Base-by-base conservation (phyloP, 805 yeast genomes). In the Wickerhamomyces strasburgensis region DNA sequence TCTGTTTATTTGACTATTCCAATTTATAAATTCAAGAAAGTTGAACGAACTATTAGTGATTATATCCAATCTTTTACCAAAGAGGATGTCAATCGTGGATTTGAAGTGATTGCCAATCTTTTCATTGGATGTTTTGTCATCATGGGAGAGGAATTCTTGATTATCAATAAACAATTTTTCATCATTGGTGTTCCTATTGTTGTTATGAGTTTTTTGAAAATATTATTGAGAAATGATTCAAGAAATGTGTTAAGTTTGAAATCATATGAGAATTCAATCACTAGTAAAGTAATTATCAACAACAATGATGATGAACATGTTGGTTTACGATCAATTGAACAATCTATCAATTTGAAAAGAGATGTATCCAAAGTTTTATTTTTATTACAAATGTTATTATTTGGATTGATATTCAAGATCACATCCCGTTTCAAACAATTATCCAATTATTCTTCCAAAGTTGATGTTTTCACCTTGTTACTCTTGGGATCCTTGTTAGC, bases 101-200 rank as follows among this genome's bases (percentile, higher is more conserved):
- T 37, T 13, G 29, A 46, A 19, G 16, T 34, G 4, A 6, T 49
- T 4, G 30, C 50, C 1, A 36, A 41, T 11, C 3, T 33, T 3
- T 11, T 25, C 9, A 28, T 49, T 14, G 42, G 47, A 5, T 33
- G 32, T 4, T 36, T 43, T 5, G 21, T 44, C 2, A 32, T 40
- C 3, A 48, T 46, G 36, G 46, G 49, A 10, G 35, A 40, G 15
- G 43, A 37, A 7, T 14, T 49, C 3, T 41, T 51, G 14, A 13
- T 27, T 4, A 10, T 30, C 10, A 42, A 32, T 37, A 42, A 40
- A 16, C 45, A 46, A 33, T 19, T 23, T 3, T 25, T 48, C 19
- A 33, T 45, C 32, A 25, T 46, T 2, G n/a, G 38, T 14, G 38
- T 38, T 11, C 42, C 48, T 2, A 5, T 46, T 8, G 37, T 42